Percentiles rank a stretch among this genome's conserved stretches.
Evolutionary conservation across 805 yeast genomes (phyloP).

Genomic region (Cyberlindnera euphorbiiphila): DNA sequence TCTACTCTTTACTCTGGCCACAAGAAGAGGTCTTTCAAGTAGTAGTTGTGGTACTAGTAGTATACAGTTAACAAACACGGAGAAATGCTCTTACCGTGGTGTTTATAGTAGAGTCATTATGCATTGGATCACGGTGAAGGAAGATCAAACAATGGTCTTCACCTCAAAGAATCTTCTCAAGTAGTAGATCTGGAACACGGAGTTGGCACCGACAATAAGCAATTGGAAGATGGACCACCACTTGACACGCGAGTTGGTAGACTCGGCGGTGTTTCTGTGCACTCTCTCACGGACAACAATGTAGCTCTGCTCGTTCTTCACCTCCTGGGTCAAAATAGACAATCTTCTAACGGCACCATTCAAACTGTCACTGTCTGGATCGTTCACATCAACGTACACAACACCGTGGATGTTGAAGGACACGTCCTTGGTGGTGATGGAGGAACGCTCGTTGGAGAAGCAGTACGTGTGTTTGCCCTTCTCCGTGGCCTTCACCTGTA

Average conservation of each 20-base stretch:
- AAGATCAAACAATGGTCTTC: slow-evolving; percentile 79
- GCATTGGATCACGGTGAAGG: not conserved
- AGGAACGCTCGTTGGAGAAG: slow-evolving; percentile 81
- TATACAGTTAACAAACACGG: not conserved
- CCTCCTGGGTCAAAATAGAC: slow-evolving; percentile 73
- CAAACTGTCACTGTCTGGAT: slow-evolving; percentile 70
- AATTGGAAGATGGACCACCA: slow-evolving; percentile 97
- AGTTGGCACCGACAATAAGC: slow-evolving; percentile 77
- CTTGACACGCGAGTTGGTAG: slow-evolving; percentile 93
- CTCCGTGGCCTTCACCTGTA: slow-evolving; percentile 57
- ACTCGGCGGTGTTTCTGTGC: slow-evolving; percentile 97
- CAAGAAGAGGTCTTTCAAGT: no score
- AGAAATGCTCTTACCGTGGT: not conserved
- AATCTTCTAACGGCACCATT: slow-evolving; percentile 80
- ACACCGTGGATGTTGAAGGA: slow-evolving; percentile 95
- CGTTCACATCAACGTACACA: slow-evolving; percentile 75
- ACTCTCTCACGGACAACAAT: slow-evolving; percentile 94
- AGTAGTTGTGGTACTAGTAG: no score
- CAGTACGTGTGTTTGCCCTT: slow-evolving; percentile 83
- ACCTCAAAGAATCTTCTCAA: slow-evolving; percentile 95
- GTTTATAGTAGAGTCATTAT: not conserved
- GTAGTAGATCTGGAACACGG: slow-evolving; percentile 90
- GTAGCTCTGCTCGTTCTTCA: slow-evolving; percentile 87
- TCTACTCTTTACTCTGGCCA: no score
- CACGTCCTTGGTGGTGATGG: slow-evolving; percentile 77